These are phyloP conservation scores for Globisporangium solare DNA, from an alignment of 352 stramenopile genomes.

Conservation along the genomic window DNA sequence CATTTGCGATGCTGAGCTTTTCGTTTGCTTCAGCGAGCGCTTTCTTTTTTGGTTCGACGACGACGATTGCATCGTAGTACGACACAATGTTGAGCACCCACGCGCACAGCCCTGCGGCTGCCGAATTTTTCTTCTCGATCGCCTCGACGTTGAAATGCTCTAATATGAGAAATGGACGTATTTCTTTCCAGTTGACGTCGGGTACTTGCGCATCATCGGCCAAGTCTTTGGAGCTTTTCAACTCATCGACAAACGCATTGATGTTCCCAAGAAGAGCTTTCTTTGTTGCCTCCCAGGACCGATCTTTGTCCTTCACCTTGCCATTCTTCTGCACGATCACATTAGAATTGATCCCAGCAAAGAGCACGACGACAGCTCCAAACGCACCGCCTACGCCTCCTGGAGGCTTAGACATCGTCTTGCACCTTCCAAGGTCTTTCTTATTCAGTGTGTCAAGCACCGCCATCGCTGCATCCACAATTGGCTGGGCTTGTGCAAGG, in stretches of 20 bases:
- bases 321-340: slow-evolving; percentile 88
- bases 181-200: slow-evolving; percentile 80
- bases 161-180: slow-evolving; percentile 71
- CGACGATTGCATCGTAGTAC: slow-evolving; percentile 94
- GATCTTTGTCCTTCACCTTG: slow-evolving; percentile 93
- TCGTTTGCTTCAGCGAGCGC: slow-evolving; percentile 72
- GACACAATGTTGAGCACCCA: slow-evolving; percentile 91
- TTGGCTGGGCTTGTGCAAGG: slow-evolving; percentile 65
- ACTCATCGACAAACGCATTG: slow-evolving; percentile 90
- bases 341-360: slow-evolving; percentile 68
- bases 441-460: slow-evolving; percentile 89
- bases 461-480: slow-evolving; percentile 85
- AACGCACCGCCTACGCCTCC: slow-evolving; percentile 87
- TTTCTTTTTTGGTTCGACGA: slow-evolving; percentile 91
- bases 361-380: slow-evolving; percentile 67
- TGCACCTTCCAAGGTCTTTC: slow-evolving; percentile 88
- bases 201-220: slow-evolving; percentile 66
- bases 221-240: slow-evolving; percentile 78
- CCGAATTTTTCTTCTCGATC: slow-evolving; percentile 85
- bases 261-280: slow-evolving; percentile 91
- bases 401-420: slow-evolving; percentile 90
- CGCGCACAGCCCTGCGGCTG: slow-evolving; percentile 64
- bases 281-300: slow-evolving; percentile 91
- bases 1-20: slow-evolving; percentile 82
- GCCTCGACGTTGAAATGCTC: slow-evolving; percentile 78